Base-by-base conservation (phyloP, 139 green algal species). In the Closterium sp. region DNA sequence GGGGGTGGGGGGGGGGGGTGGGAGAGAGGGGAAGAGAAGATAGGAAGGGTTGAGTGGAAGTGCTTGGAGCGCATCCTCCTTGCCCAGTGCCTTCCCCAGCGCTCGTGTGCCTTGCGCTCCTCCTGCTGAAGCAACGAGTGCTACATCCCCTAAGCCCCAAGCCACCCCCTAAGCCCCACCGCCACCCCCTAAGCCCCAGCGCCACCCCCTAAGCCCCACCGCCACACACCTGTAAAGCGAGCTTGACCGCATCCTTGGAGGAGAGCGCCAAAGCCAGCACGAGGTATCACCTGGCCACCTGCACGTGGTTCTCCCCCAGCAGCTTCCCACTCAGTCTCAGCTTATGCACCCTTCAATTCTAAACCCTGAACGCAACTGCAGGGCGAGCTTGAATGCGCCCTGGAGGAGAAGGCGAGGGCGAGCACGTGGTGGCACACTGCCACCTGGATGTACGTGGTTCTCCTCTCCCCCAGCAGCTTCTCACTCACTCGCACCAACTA, bases 221-320 rank as follows among this genome's bases (percentile, higher is more conserved):
- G 28, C 16, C 16, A 21, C 55, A 88, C 30, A 94, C 91, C 91
- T 94, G 92, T 30, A 95, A 33, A 9, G 87, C 83, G 23, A 95
- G 94, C 84, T 91, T 91, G 89, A 94, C 95, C 0, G 89, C 33
- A 0, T 91, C 93, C 88, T 94, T 95, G 4, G 89, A 38, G 32
- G n/a, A 88, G 85, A 93, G 90, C 0, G 93, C 93, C 6, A 95
- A 76, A 34, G 94, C 94, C 2, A 95, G 91, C 30, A 92, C 92
- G 38, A 95, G 94, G 87, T 94, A 91, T 84, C 87, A 93, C 8
- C 94, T 85, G 12, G 94, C 94, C 66, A 93, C 94, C 90, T 94
- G 92, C 31, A 93, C 25, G 66, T 94, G 92, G 7, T 92, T 34
- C 66, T 89, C 33, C 10, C 94, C 94, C 30, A 95, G 87, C 66